These are phyloP conservation scores for Hyaloscypha hepaticicola DNA, from an alignment of 495 filamentous ascomycete species.

Conservation along the genomic window DNA sequence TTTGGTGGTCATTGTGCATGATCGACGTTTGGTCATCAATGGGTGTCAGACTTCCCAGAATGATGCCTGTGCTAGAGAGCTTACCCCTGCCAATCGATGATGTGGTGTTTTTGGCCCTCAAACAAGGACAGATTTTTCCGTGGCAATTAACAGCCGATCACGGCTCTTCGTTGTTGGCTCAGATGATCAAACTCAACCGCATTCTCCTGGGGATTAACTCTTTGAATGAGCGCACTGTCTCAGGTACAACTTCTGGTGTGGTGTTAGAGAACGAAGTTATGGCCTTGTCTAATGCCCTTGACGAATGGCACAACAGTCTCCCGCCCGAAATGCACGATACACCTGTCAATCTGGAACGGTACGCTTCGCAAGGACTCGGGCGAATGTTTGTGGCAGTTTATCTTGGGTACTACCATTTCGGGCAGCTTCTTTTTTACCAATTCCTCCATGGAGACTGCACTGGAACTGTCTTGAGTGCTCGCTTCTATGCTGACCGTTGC, in stretches of 20 bases:
- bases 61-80: slow-evolving; percentile 28
- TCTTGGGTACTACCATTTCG: slow-evolving; percentile 44
- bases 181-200: slow-evolving; percentile 40
- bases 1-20: slow-evolving; percentile 46
- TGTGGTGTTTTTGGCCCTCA: slow-evolving; percentile 27
- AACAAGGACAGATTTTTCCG: not conserved
- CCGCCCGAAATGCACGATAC: slow-evolving; percentile 37
- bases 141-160: not conserved
- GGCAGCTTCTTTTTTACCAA: slow-evolving; percentile 44
- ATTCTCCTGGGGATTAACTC: slow-evolving; percentile 39
- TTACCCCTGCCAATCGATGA: slow-evolving; percentile 39
- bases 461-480: slow-evolving; percentile 9
- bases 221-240: slow-evolving; percentile 34
- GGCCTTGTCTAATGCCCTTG: slow-evolving; percentile 32
- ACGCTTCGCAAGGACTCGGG: slow-evolving; percentile 37
- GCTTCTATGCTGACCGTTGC: slow-evolving; percentile 38
- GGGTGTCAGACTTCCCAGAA: slow-evolving; percentile 37
- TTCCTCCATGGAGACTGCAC: slow-evolving; percentile 37
- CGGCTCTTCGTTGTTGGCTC: slow-evolving; percentile 27
- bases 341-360: slow-evolving; percentile 32
- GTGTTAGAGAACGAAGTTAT: slow-evolving; percentile 26
- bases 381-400: slow-evolving; percentile 42
- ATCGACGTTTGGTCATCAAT: slow-evolving; percentile 44
- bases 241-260: slow-evolving; percentile 15
- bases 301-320: slow-evolving; percentile 34